Percentiles rank a stretch among this genome's conserved stretches.
Conservation (phyloP, 352 stramenopile species). For the Phytophthora podocarpi region DNA sequence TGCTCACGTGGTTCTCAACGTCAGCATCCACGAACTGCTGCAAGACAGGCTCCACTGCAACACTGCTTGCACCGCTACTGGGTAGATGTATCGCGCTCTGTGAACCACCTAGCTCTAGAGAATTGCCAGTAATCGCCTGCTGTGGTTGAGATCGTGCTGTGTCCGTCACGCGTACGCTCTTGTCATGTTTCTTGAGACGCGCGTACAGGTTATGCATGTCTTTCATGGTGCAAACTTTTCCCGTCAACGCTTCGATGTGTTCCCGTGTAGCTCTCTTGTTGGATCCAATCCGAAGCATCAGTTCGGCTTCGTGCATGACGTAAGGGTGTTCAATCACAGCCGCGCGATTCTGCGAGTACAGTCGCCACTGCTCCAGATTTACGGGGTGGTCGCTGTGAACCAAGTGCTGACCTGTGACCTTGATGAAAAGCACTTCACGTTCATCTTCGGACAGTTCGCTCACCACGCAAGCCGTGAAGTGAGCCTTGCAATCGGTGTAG, state of each 20-base stretch:
- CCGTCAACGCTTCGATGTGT: slow-evolving; percentile 69
- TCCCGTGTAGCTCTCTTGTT: slow-evolving; percentile 66
- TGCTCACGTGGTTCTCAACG: slow-evolving; percentile 80
- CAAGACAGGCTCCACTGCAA: slow-evolving; percentile 57
- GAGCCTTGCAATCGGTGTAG: slow-evolving; percentile 69
- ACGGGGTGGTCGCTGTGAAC: slow-evolving; percentile 73
- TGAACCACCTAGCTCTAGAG: not conserved
- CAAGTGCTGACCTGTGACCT: slow-evolving; percentile 63
- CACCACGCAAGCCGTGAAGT: slow-evolving; percentile 68
- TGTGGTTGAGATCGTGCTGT: not conserved
- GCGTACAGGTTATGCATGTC: slow-evolving; percentile 83
- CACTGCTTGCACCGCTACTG: not conserved
- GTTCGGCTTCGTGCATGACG: slow-evolving; percentile 70
- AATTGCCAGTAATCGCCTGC: not conserved
- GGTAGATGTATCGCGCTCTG: not conserved
- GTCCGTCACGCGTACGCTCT: not conserved
- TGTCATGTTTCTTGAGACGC: slow-evolving; percentile 64
- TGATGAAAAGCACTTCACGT: slow-evolving; percentile 64
- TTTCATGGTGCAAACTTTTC: slow-evolving; percentile 80
- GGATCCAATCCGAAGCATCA: slow-evolving; percentile 71
- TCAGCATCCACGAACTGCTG: slow-evolving; percentile 74
- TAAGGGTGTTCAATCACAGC: slow-evolving; percentile 74
- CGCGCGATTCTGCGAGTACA: slow-evolving; percentile 82
- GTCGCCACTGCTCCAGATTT: slow-evolving; percentile 69
- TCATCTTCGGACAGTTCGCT: slow-evolving; percentile 54